Percentiles rank a stretch among this genome's conserved stretches.
Conservation (phyloP, 2,329 filamentous ascomycete species). For the Aphanoascus verrucosus region DNA sequence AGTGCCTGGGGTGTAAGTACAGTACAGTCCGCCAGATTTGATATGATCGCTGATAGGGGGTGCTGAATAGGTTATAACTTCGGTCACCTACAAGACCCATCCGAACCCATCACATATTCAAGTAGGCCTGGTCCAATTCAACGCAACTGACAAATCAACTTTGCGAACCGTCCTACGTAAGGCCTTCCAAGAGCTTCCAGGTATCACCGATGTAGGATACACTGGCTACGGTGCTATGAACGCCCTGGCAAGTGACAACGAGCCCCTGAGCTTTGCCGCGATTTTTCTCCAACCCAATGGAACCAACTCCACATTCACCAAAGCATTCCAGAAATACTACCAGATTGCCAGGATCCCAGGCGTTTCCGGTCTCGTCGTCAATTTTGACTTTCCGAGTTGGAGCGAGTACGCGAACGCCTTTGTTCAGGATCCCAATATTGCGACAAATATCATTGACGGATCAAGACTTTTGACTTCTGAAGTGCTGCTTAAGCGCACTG, state of each 20-base stretch:
- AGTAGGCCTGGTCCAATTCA: conserved; percentile 21
- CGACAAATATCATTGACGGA: conserved; percentile 25
- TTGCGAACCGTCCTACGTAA: conserved; percentile 18
- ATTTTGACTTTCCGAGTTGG: conserved; percentile 22
- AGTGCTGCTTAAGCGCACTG: conserved; percentile 19
- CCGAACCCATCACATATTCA: conserved; percentile 24
- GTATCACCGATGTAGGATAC: conserved; percentile 23
- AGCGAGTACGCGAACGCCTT: conserved; percentile 22
- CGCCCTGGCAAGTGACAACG: not conserved
- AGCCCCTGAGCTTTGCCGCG: conserved; percentile 20
- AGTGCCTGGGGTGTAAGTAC: conserved; percentile 21
- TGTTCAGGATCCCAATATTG: conserved; percentile 25
- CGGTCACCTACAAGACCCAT: conserved; percentile 21
- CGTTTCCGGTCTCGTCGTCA: conserved; percentile 16
- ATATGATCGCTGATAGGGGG: not conserved
- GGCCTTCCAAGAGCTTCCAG: conserved; percentile 19
- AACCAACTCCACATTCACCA: conserved; percentile 20
- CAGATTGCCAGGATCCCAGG: conserved; percentile 18
- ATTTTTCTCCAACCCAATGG: conserved; percentile 25
- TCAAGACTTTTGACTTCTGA: conserved; percentile 23
- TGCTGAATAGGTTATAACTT: conserved; percentile 17
- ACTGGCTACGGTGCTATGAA: conserved; percentile 23
- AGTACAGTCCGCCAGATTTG: not conserved
- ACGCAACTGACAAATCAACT: conserved; percentile 18
- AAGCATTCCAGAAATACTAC: conserved; percentile 16